Base-by-base conservation (phyloP, 23 red algal species). In the Gracilaria vermiculophylla region DNA sequence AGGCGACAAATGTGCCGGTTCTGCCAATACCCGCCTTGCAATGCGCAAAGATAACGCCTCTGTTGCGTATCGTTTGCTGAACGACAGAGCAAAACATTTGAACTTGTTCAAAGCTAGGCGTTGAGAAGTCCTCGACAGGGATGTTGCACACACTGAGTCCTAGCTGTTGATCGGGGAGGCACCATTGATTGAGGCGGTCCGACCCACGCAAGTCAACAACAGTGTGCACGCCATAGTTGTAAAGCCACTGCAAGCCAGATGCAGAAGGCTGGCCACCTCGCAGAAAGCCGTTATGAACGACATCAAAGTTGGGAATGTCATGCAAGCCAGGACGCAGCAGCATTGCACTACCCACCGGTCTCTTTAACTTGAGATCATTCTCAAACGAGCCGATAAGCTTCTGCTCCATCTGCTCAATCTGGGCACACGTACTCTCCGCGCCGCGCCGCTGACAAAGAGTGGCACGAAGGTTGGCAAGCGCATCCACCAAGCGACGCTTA, bases 1-100 rank as follows among this genome's bases (percentile, higher is more conserved):
- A 95, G 11, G 93, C 93, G 37, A 95, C 62, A 55, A 95, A 69
- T 17, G 84, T 90, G 12, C 93, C 93, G 4, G 93, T 95, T 25
- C 93, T 78, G 47, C 93, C 93, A 33, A 95, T 92, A 20, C 93
- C 93, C 12, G 93, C 93, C 80, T 95, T 95, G 54, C 93, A 95
- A 61, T 86, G 85, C 6, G 90, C 56, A 80, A 88, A 95, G 10
- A 80, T 34, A 3, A 80, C 77, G 12, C 89, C 71, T 10, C 62
- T 50, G 14, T 67, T 52, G 1, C 16, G 28, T 2, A 35, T 47
- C 8, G 65, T 58, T 3, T 45, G 5, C 29, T 62, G 53, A 19
- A 83, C 60, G 21, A 92, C 27, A n/a, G 69, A 35, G 62, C 81
- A 65, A 61, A 84, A 85, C 28, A 43, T n/a, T 7, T 78, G 35